Base-by-base conservation (phyloP, 2,329 filamentous ascomycete genomes). In the Ustilaginoidea virens region DNA sequence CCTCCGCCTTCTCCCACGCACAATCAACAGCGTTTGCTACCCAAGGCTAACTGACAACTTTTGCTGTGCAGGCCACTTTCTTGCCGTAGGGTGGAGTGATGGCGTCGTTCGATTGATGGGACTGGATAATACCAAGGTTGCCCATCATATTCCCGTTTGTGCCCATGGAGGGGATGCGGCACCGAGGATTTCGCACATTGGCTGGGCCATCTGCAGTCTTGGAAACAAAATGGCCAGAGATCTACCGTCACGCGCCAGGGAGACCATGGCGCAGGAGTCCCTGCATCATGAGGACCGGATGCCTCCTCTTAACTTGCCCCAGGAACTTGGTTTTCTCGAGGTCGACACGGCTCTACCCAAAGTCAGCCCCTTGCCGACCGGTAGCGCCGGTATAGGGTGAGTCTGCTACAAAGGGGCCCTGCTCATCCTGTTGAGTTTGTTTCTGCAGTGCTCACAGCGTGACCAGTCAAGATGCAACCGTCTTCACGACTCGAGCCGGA, bases 31-130 rank as follows among this genome's bases (percentile, higher is more conserved):
- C n/a, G n/a, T n/a, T n/a, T n/a, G n/a, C n/a, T n/a, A n/a, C n/a
- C n/a, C n/a, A 17, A 12, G 11, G 11, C 15, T 15, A 8, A 22
- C 31, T 30, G 17, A 22, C 12, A 7, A 7, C 10, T 14, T 7
- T 12, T n/a, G 5, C 11, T n/a, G 5, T 34, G 11, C 5, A 78
- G 75, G 78, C 7, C 77, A 81, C 36, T 73, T 82, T 23, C 65
- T 94, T 31, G 83, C 83, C 10, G 71, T 90, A 10, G 82, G 74
- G 25, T 92, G 82, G 74, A 82, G 70, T 40, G 82, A 92, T 56
- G 80, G 80, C 17, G 69, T 69, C 5, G 70, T 90, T 13, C 74
- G 82, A 33, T 56, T 92, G 20, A 68, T 87, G 48, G 80, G 79
- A 35, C 57, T 83, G 14, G 83, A 90, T 49, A 86, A 73, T 41